A percentile compares a stretch with the other conserved stretches of the same genome.
phyloP scores from a whole-genome alignment of 805 yeast species.

The Sugiyamaella marilandica region DNA sequence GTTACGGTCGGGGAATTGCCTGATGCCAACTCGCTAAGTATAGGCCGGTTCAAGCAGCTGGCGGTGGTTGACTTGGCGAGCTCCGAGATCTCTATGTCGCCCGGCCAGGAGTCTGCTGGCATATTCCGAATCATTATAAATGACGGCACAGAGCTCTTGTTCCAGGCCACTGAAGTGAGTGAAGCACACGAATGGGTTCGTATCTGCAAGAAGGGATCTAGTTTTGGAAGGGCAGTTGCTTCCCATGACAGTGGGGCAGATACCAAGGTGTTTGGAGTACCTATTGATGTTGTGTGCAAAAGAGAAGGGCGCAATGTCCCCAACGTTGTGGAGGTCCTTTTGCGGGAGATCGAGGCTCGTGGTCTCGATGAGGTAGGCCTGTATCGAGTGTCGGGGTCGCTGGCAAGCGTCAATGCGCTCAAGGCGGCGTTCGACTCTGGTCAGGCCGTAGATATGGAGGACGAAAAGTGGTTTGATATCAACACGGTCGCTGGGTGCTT shows the following conservation, averaged over 20 bases:
- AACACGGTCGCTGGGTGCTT: slow-evolving; percentile 87
- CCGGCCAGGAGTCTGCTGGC: slow-evolving; percentile 21
- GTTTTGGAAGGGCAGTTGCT: slow-evolving; percentile 10
- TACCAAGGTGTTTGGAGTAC: slow-evolving; percentile 77
- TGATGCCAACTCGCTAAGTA: slow-evolving; percentile 36
- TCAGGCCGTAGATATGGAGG: slow-evolving; percentile 39
- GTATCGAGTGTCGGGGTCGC: slow-evolving; percentile 68
- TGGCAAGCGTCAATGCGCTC: slow-evolving; percentile 51
- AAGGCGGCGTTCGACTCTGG: slow-evolving; percentile 54
- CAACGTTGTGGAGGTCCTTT: slow-evolving; percentile 54
- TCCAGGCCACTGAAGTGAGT: slow-evolving; percentile 59
- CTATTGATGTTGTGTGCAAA: slow-evolving; percentile 67
- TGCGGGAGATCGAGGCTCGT: slow-evolving; percentile 74
- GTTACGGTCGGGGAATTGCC: slow-evolving; percentile 59
- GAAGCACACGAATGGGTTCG: slow-evolving; percentile 76
- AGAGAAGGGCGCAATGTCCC: slow-evolving; percentile 66
- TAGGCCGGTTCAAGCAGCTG: slow-evolving; percentile 46
- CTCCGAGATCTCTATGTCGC: slow-evolving; percentile 38
- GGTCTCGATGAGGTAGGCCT: slow-evolving; percentile 90
- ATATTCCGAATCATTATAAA: slow-evolving; percentile 42
- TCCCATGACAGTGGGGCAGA: slow-evolving; percentile 18
- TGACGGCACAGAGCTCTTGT: slow-evolving; percentile 50
- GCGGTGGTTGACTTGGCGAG: slow-evolving; percentile 43
- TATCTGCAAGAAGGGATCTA: slow-evolving; percentile 25
- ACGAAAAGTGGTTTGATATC: slow-evolving; percentile 66